Percentiles rank a stretch among this genome's conserved stretches.
Conservation (phyloP, 257 asterid genomes). For the Perilla frutescens region DNA sequence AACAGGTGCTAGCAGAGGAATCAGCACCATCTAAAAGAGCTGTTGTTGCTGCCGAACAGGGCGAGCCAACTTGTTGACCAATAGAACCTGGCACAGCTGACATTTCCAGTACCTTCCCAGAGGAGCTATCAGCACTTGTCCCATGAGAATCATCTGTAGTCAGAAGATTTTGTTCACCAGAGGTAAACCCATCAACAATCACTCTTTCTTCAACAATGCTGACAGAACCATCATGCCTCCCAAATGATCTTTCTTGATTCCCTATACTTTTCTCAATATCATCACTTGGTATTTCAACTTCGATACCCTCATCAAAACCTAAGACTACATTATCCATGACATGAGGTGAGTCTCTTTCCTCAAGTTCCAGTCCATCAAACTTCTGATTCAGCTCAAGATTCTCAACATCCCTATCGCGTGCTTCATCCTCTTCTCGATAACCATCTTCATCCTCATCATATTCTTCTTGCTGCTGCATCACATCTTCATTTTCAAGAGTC, state of each 20-base stretch:
- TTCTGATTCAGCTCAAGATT: constrained; percentile 67
- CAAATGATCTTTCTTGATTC: constrained; percentile 55
- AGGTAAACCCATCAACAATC: constrained; percentile 48
- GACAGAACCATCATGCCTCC: constrained; percentile 51
- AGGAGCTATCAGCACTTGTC: constrained; percentile 45
- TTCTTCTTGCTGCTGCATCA: constrained; percentile 83
- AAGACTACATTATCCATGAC: constrained; percentile 71
- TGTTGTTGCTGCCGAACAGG: constrained; percentile 45
- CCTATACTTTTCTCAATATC: constrained; percentile 63
- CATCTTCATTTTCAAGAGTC: constrained; percentile 68
- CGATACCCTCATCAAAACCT: constrained; percentile 94
- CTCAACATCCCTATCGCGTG: constrained; percentile 70
- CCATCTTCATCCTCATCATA: constrained; percentile 95
- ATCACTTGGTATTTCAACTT: constrained; percentile 87
- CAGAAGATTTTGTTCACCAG: constrained; percentile 54
- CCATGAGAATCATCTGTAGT: constrained; percentile 47
- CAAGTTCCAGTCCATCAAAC: constrained; percentile 63
- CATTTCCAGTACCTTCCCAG: constrained; percentile 44
- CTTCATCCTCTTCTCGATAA: constrained; percentile 88
- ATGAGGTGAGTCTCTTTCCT: constrained; percentile 58
- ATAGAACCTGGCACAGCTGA: constrained; percentile 48
- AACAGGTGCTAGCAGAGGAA: constrained; percentile 42
- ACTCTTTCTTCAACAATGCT: constrained; percentile 49
- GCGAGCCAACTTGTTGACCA: constrained; percentile 42
- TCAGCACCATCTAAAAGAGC: constrained; percentile 44